Conservation (phyloP, 73 alveolate species). For the Blepharisma stoltei region DNA sequence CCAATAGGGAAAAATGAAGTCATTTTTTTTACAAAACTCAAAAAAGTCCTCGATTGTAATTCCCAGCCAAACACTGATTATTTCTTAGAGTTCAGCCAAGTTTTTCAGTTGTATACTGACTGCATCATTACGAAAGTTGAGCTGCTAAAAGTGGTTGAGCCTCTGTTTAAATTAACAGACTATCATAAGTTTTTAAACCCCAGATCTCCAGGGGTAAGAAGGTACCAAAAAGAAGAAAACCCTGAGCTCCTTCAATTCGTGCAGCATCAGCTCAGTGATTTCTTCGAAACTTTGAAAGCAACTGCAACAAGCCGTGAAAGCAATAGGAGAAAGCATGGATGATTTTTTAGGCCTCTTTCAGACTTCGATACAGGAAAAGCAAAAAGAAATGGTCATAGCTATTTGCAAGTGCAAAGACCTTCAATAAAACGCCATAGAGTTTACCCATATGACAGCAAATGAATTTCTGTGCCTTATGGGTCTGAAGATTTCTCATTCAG, state of each 20-base stretch:
- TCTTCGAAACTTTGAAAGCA: slow-evolving; percentile 5
- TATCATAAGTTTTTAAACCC: background rate
- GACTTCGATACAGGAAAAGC: slow-evolving; percentile 17
- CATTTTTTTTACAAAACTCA: background rate
- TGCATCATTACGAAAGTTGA: background rate
- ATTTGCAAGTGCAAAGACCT: slow-evolving; percentile 27
- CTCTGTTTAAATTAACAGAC: slow-evolving; percentile 13
- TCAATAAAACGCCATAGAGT: background rate
- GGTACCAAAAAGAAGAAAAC: slow-evolving; percentile 14
- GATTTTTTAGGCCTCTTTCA: slow-evolving; percentile 12
- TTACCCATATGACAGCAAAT: background rate
- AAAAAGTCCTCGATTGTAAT: background rate
- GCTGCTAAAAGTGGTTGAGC: background rate
- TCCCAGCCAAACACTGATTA: background rate
- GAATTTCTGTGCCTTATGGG: slow-evolving; percentile 37
- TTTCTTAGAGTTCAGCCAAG: background rate
- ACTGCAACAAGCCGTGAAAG: background rate
- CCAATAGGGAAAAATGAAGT: background rate
- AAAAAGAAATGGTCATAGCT: slow-evolving; percentile 23
- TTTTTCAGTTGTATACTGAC: background rate
- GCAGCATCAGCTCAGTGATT: background rate
- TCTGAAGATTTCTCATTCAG: slow-evolving; percentile 55
- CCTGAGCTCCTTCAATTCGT: background rate
- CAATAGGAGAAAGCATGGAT: slow-evolving; percentile 15
- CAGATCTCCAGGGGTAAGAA: background rate